Base-by-base conservation (phyloP, 495 filamentous ascomycete species). In the Trichoderma parareesei region DNA sequence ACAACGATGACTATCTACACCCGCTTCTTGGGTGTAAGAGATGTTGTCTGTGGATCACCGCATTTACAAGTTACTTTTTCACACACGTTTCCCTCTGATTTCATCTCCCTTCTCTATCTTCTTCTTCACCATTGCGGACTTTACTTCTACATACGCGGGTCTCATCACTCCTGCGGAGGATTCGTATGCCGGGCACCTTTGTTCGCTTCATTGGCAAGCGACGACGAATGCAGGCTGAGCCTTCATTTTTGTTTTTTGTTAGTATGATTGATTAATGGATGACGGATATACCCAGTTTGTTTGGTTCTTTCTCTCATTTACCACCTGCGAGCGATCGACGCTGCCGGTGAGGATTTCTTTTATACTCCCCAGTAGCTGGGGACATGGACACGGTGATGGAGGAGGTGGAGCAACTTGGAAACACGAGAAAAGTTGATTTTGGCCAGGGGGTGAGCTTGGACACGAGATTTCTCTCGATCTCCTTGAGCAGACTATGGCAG, bases 161-260 rank as follows among this genome's bases (percentile, higher is more conserved):
- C 27, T 37, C 37, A 49, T 49, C 46, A 57, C 53, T 57, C 53
- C 53, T 57, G 53, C 53, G 53, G 53, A 57, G 53, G 53, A 57
- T 57, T 57, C 53, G 53, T 57, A 37, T 57, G 53, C 53, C 53
- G 37, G 53, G 27, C 53, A 57, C 33, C 53, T 57, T 57, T 57
- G 16, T 11, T 37, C 53, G 27, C 53, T 57, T 37, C 53, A 37
- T 35, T 57, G 53, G 53, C 37, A 57, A 57, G 53, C 53, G 53
- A 57, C 33, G 33, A 57, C 27, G 14, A 57, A 57, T 57, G 53
- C 53, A 57, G 53, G 53, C 53, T 57, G 53, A 57, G 53, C 53
- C 53, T 33, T 57, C 10, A 57, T 57, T 33, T 14, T 57, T n/a
- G 20, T 57, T 35, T 11, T 57, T 57, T 57, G 9, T 27, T 37